A percentile compares a stretch with the other conserved stretches of the same genome.
These are phyloP conservation scores for Capronia epimyces DNA, from an alignment of 2,329 filamentous ascomycete genomes.

Conservation along the genomic window DNA sequence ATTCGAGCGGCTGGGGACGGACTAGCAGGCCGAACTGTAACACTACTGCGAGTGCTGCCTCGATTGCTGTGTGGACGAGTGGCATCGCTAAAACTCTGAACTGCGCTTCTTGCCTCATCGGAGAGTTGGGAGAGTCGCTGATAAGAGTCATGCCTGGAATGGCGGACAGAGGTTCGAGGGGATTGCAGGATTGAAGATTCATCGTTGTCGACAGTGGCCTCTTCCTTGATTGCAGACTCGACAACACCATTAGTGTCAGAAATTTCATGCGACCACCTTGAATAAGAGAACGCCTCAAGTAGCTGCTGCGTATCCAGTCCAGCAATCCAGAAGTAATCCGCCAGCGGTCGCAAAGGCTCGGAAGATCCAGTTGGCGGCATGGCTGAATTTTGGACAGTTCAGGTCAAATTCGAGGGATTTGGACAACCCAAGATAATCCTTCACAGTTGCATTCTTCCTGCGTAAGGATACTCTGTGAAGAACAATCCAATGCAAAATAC, in stretches of 20 bases:
- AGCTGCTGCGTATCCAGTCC: constrained; percentile 46
- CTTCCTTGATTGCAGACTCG: constrained; percentile 52
- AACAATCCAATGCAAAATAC: neutral
- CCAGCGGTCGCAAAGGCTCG: constrained; percentile 50
- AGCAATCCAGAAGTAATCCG: constrained; percentile 62
- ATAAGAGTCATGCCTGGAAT: constrained; percentile 37
- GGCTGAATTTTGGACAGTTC: neutral
- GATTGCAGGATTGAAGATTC: constrained; percentile 31
- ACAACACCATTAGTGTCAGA: constrained; percentile 37
- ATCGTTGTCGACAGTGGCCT: constrained; percentile 52
- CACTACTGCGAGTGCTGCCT: constrained; percentile 63
- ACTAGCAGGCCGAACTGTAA: constrained; percentile 47
- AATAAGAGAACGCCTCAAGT: constrained; percentile 36
- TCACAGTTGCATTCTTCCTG: neutral
- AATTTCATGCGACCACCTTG: constrained; percentile 30
- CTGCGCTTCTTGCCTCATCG: constrained; percentile 38
- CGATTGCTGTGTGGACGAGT: constrained; percentile 55
- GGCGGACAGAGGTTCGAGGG: constrained; percentile 40
- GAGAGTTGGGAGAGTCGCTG: constrained; percentile 37
- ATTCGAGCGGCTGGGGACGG: constrained; percentile 31
- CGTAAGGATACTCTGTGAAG: neutral
- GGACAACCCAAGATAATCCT: neutral
- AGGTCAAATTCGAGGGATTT: no score
- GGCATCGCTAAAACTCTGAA: constrained; percentile 47
- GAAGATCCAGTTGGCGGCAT: constrained; percentile 14